Evolutionary conservation across 768 basidiomycete genomes (phyloP), one percentile per base, ranked within the genome.

Genomic region (Leccinum variicolor): DNA sequence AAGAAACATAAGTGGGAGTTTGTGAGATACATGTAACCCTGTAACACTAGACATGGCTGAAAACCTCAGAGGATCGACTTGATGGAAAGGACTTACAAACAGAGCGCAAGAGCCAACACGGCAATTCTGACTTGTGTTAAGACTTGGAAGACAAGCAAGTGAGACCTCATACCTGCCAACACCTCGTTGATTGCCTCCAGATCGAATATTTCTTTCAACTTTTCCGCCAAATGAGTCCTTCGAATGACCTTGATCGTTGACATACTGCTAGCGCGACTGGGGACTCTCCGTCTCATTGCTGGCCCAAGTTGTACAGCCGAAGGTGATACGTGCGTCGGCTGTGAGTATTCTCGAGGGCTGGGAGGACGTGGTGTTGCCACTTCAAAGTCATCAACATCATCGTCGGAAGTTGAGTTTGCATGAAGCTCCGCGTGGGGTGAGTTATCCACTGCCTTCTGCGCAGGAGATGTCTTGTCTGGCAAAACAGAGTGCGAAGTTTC

Each of bases 21-120:
- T 1, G 96, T 98, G 50, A 98, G 78, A 71, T 96, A 99, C 84
- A 99, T 92, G 69, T 96, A 98, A 2, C 96, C 96, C 74, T 99
- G 96, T 31, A 99, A 79, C 61, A 98, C 93, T 91, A 71, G 23
- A 43, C 36, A 15, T 58, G 52, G 33, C 23, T 62, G 19, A 60
- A 58, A 49, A 52, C 9, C 25, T n/a, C 5, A 43, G 4, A 52
- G n/a, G 25, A 33, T 29, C 26, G 11, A 7, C 14, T 23, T 26
- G 50, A 52, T 25, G 33, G 4, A 52, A 51, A 25, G 41, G 31
- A 86, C 94, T 81, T 67, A 95, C 94, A 76, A 62, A 95, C 85
- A 51, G 91, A 93, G 52, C 93, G 85, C 56, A 98, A 75, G 10
- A 98, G 77, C 92, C 94, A 98, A 69, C 94, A 97, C 1, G 92